Evolutionary conservation across 2,329 filamentous ascomycete species (phyloP).

Genomic region (Leptographium lundbergii): DNA sequence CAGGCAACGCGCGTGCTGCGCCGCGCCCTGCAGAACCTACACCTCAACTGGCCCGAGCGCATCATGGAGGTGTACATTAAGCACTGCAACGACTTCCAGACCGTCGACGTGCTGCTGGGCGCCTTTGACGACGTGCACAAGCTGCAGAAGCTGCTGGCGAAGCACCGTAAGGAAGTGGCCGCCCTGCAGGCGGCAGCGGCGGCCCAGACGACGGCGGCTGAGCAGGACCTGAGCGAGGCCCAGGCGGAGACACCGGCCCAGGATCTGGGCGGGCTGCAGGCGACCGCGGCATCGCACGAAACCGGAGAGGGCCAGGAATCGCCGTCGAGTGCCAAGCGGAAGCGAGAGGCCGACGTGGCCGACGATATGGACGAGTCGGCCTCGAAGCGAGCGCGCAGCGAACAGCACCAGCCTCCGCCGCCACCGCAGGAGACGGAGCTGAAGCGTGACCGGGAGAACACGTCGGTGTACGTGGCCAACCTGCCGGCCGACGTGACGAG

Average conservation of each 20-base stretch:
- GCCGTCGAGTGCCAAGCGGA: slow-evolving; percentile 50
- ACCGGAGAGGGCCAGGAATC: slow-evolving; percentile 13
- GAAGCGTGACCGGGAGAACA: slow-evolving; percentile 83
- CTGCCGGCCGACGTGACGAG: slow-evolving; percentile 59
- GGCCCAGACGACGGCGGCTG: slow-evolving; percentile 13
- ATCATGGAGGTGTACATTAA: slow-evolving; percentile 61
- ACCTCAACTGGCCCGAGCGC: slow-evolving; percentile 65
- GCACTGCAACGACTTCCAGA: slow-evolving; percentile 85
- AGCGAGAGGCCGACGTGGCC: slow-evolving; percentile 46
- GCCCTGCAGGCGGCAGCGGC: slow-evolving; percentile 32
- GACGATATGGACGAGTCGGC: slow-evolving; percentile 36
- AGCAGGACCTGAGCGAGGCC: not conserved
- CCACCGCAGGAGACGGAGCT: slow-evolving; percentile 19
- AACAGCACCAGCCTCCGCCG: not conserved
- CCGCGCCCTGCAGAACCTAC: slow-evolving; percentile 49
- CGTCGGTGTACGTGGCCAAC: slow-evolving; percentile 69
- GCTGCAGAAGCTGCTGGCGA: slow-evolving; percentile 48
- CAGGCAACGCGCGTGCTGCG: slow-evolving; percentile 65
- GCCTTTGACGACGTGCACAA: slow-evolving; percentile 64
- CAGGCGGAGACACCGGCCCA: slow-evolving; percentile 5
- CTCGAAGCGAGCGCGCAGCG: slow-evolving; percentile 54
- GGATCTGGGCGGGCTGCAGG: slow-evolving; percentile 15
- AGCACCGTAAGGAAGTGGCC: slow-evolving; percentile 46
- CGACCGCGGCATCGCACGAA: not conserved
- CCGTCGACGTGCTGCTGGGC: slow-evolving; percentile 58